Percentiles rank a stretch among this genome's conserved stretches.
Evolutionary conservation across 2,329 filamentous ascomycete genomes (phyloP).

Genomic region (Nigrospora sphaerica): DNA sequence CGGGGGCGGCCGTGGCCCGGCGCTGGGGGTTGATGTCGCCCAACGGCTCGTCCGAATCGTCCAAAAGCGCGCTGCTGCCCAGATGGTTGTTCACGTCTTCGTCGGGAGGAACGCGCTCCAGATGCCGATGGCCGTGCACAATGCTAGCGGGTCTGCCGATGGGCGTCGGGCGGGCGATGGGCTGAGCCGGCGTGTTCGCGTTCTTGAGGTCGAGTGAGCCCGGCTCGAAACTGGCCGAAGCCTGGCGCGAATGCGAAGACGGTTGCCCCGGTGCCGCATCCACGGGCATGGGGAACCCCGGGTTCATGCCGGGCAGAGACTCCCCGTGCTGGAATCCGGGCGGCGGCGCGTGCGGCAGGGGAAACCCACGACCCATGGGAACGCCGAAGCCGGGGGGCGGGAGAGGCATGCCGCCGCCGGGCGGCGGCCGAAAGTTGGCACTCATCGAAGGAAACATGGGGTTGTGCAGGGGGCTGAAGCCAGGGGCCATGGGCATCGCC

Average conservation of each 20-base stretch:
- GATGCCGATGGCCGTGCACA: conserved; percentile 41
- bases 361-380: conserved; percentile 34
- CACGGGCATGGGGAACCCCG: conserved; percentile 26
- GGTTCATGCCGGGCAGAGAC: conserved; percentile 28
- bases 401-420: conserved; percentile 35
- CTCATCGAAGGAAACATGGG: conserved; percentile 33
- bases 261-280: conserved; percentile 27
- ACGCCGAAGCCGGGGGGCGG: conserved; percentile 44
- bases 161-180: conserved; percentile 75
- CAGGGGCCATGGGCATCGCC: conserved; percentile 49
- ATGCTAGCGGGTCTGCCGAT: conserved; percentile 82
- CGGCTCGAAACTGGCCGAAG: conserved; percentile 60
- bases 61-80: conserved; percentile 82
- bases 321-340: conserved; percentile 45
- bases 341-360: conserved; percentile 34
- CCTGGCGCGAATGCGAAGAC: conserved; percentile 64
- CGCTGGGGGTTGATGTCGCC: conserved; percentile 29
- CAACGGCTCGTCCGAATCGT: conserved; percentile 59
- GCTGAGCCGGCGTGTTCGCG: conserved; percentile 49
- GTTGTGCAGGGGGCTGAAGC: conserved; percentile 30
- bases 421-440: conserved; percentile 34
- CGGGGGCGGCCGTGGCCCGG: conserved; percentile 45
- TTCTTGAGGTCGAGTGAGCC: conserved; percentile 26
- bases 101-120: conserved; percentile 7
- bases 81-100: conserved; percentile 73